Evolutionary conservation across 306 rosid genomes (phyloP), one percentile per base, ranked within the genome.

Genomic region (Rosa rugosa): DNA sequence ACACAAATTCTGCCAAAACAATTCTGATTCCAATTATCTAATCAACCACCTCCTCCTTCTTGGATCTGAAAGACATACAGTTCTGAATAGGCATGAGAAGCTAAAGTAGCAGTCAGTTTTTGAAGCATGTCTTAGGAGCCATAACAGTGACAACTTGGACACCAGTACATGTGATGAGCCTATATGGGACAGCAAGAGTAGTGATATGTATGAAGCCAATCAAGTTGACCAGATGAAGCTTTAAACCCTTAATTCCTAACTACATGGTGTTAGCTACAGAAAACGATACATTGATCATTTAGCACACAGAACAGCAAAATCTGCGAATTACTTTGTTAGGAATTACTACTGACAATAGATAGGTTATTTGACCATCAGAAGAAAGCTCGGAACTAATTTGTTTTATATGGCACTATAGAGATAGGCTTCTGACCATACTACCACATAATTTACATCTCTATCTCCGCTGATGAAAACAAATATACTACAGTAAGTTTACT

Each of bases 61-160:
- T 23, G 22, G 31, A n/a, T 74, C 18, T 44, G 17, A 31, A 63
- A 56, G 36, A 56, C 5, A 2, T 20, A 40, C 3, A 10, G 16
- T 22, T 14, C 69, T 8, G 23, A 41, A 42, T 42, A 62, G 40
- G 25, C 23, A 12, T 17, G 42, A n/a, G 50, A 34, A 72, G 59
- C 75, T 10, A 50, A 50, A 25, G 75, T 31, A 71, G 45, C 75
- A 31, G 25, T 44, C 31, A 71, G 16, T 47, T 71, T 25, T 49
- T 3, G 1, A 72, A 20, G 38, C 36, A 73, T n/a, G 34, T 73
- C 53, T 22, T 23, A 14, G 9, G 54, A 40, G 54, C 22, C n/a
- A 74, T n/a, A 44, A 57, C 41, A 41, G 68, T 16, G 42, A 54
- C 41, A 23, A 18, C 23, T 59, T 23, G n/a, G 4, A 56, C 54